Base-by-base conservation (phyloP, 1,139 yeast genomes). In the Cylindricascospora bacillispora region DNA sequence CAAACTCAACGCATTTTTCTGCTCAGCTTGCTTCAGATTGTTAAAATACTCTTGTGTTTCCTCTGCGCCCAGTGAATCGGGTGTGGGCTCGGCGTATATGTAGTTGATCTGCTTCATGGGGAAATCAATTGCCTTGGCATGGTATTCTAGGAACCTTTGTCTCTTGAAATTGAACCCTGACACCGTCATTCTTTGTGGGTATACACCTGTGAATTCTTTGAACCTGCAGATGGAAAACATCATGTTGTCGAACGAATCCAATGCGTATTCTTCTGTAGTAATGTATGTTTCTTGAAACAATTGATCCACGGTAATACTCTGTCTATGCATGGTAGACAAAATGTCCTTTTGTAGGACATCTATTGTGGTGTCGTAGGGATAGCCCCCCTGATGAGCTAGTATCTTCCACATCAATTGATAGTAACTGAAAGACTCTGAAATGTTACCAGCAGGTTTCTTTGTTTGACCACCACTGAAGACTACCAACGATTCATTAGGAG, bases 221-320 rank as follows among this genome's bases (percentile, higher is more conserved):
- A 65, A 81, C 29, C 77, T 57, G 28, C 71, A 63, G 2, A 81
- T 42, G 41, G 78, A 71, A 48, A 71, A 80, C 2, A 79, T 39
- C 5, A 81, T 67, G 49, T 82, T 82, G 47, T 82, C 93, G 49
- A 76, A 77, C 2, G 93, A 80, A 50, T 82, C 93, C 26, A 83
- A 57, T 0, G 94, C 86, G 51, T 57, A 77, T 41, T 76, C 83
- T 46, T 82, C 94, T 3, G 54, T 45, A 13, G 44, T 37, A 3
- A 56, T 33, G 22, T 43, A 39, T 2, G 33, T 25, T 6, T 34
- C 28, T 11, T 26, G 22, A 7, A 46, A 38, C 3, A 43, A 31
- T 3, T 34, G 37, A 10, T 39, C 35, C 4, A 40, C 22, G 3
- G 36, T 28, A 4, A 41, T 24, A 5, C 28, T 20, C 13, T 23